phyloP scores from a whole-genome alignment of 148 eudicot genomes.

The Camellia granthamiana region DNA sequence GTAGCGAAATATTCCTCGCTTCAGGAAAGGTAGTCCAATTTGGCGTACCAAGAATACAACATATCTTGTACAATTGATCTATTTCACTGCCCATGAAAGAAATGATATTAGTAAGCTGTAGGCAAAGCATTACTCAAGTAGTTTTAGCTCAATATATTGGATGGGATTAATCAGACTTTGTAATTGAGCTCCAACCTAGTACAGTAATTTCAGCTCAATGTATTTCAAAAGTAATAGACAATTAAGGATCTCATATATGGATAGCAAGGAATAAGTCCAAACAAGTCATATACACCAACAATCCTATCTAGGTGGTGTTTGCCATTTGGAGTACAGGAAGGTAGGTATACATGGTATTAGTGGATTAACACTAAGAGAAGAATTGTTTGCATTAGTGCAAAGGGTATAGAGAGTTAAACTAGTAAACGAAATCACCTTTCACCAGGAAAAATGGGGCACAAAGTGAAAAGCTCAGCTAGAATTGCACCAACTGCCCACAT shows the following conservation, averaged over 20 bases:
- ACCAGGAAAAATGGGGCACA: conserved; percentile 83
- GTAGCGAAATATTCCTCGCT: conserved; percentile 52
- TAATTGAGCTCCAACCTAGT: background rate
- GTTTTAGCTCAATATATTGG: background rate
- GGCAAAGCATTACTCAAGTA: background rate
- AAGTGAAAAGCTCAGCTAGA: conserved; percentile 86
- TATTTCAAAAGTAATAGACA: background rate
- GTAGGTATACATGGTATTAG: background rate
- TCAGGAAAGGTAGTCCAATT: conserved; percentile 64
- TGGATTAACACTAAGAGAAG: background rate
- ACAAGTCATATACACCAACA: background rate
- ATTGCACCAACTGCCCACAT: conserved; percentile 99
- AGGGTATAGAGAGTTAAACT: background rate
- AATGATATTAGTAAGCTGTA: background rate
- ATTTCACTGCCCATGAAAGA: conserved; percentile 62
- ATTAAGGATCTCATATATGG: background rate
- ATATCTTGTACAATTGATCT: conserved; percentile 90
- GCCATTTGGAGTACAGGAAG: background rate
- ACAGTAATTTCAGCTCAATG: background rate
- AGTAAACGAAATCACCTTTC: conserved; percentile 54
- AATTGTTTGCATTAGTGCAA: background rate
- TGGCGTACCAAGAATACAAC: conserved; percentile 85
- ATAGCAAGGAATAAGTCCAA: background rate
- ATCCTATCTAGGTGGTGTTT: conserved; percentile 7
- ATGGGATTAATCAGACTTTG: background rate